phyloP scores from a whole-genome alignment of 2,329 filamentous ascomycete genomes.

The Ophiostoma quercus region DNA sequence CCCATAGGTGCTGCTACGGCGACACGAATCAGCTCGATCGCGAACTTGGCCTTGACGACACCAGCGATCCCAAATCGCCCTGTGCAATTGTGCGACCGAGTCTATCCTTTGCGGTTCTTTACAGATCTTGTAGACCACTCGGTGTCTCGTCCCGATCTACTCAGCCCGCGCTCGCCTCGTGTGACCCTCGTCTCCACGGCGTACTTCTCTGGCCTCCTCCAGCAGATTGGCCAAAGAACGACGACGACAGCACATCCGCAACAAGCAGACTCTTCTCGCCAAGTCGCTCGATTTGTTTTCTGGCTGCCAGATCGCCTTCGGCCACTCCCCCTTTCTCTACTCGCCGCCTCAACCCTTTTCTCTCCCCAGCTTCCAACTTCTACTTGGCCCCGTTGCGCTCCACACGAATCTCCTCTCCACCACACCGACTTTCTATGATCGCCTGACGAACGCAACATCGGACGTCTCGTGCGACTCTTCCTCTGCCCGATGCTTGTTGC shows the following conservation, averaged over 20 bases:
- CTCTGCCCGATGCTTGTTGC: conserved; percentile 43
- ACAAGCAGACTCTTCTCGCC: neutral
- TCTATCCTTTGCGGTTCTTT: neutral
- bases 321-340: neutral
- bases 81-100: neutral
- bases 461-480: conserved; percentile 18
- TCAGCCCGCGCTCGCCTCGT: neutral
- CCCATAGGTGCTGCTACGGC: neutral
- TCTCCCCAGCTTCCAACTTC: neutral
- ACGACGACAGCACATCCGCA: neutral
- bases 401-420: neutral
- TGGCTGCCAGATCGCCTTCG: neutral
- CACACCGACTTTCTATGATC: conserved; percentile 22
- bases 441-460: conserved; percentile 17
- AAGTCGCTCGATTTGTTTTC: neutral
- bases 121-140: neutral
- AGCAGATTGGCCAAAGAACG: neutral
- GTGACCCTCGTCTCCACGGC: neutral
- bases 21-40: neutral
- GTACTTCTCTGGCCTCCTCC: neutral
- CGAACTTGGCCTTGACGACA: neutral
- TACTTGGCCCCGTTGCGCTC: conserved; percentile 3
- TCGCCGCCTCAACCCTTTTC: neutral
- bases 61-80: neutral
- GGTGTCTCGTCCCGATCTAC: neutral